phyloP scores from a whole-genome alignment of 176 grass and related monocot genomes.

The Carex myosuroides region DNA sequence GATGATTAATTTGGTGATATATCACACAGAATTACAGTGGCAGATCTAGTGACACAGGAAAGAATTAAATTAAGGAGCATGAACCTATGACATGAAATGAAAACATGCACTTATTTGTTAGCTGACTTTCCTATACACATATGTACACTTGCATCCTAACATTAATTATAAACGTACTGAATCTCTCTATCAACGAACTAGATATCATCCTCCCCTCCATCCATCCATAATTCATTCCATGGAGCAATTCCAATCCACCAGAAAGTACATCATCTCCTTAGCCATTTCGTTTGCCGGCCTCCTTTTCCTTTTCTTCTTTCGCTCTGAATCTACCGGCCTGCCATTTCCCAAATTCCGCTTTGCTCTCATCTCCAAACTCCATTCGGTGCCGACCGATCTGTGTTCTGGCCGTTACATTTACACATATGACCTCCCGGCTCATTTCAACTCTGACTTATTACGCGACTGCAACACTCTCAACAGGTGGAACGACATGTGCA shows the following conservation, averaged over 20 bases:
- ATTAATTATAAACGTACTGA: too few relatives aligned
- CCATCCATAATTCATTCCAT: background rate
- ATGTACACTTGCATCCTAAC: too few relatives aligned
- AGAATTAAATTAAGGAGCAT: background rate
- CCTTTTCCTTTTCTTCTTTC: background rate
- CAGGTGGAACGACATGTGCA: constrained; percentile 16
- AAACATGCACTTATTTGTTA: background rate
- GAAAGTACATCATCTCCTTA: background rate
- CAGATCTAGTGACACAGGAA: background rate
- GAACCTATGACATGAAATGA: background rate
- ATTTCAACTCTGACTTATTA: constrained; percentile 4
- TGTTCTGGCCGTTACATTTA: constrained; percentile 24
- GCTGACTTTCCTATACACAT: background rate
- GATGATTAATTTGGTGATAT: too few relatives aligned
- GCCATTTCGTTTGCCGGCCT: background rate
- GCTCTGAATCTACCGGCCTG: background rate
- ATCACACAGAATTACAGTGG: too few relatives aligned
- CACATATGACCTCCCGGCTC: constrained; percentile 16
- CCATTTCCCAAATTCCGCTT: background rate
- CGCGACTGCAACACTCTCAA: background rate
- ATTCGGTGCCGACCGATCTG: background rate
- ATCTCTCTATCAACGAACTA: too few relatives aligned
- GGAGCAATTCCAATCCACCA: background rate
- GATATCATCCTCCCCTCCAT: background rate
- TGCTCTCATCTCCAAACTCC: background rate